phyloP scores from a whole-genome alignment of 1,284 basidiomycete species.

The Polyporus tsugae region DNA sequence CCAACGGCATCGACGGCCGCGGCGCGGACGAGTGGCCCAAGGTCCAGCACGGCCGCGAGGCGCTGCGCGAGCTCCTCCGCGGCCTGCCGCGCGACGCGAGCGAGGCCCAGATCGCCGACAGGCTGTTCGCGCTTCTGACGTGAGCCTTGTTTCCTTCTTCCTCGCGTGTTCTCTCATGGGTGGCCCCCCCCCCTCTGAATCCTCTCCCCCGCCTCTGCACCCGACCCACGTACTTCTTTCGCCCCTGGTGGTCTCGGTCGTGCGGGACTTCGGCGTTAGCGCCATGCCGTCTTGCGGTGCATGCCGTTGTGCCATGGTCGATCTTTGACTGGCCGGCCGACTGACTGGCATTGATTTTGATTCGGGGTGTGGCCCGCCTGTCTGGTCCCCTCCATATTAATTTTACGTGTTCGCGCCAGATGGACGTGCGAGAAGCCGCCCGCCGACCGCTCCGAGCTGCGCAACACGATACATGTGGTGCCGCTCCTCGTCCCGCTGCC shows the following conservation, averaged over 20 bases:
- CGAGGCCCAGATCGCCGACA: slow-evolving; percentile 61
- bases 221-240: slow-evolving; percentile 4
- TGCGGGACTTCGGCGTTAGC: not conserved
- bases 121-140: slow-evolving; percentile 71
- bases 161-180: slow-evolving; percentile 11
- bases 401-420: slow-evolving; percentile 26
- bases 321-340: not conserved
- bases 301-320: no score
- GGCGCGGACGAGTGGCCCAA: slow-evolving; percentile 75
- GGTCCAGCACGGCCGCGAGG: slow-evolving; percentile 63
- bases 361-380: slow-evolving; percentile 1
- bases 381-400: slow-evolving; percentile 4
- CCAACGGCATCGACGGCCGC: slow-evolving; percentile 73
- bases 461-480: slow-evolving; percentile 66
- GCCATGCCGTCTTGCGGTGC: not conserved
- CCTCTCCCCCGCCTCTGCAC: slow-evolving; percentile 9
- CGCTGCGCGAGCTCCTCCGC: slow-evolving; percentile 52
- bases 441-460: slow-evolving; percentile 58
- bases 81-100: slow-evolving; percentile 45
- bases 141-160: slow-evolving; percentile 48
- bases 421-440: slow-evolving; percentile 48
- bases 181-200: slow-evolving; percentile 1
- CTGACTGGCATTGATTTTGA: slow-evolving; percentile 3
- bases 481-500: slow-evolving; percentile 46
- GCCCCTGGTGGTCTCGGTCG: not conserved